These are phyloP conservation scores for Prunus armeniaca DNA, from an alignment of 306 rosid species.

Conservation along the genomic window DNA sequence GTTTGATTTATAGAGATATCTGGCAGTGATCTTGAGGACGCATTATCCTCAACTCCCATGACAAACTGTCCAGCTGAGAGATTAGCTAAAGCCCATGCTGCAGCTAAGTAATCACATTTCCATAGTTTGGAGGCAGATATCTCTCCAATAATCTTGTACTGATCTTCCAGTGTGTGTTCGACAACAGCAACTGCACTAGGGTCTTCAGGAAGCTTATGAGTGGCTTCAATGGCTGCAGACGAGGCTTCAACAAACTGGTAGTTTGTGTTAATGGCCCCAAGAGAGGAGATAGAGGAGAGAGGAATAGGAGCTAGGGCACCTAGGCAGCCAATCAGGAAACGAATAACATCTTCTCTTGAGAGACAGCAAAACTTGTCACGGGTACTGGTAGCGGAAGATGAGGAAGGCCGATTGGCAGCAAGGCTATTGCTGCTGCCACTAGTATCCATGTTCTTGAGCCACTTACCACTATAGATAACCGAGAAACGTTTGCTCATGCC, in stretches of 20 bases:
- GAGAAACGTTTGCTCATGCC: slow-evolving; percentile 99
- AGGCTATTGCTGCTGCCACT: slow-evolving; percentile 57
- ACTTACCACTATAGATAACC: slow-evolving; percentile 76
- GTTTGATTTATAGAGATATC: slow-evolving; percentile 35
- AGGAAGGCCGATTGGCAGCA: slow-evolving; percentile 43
- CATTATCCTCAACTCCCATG: slow-evolving; percentile 95
- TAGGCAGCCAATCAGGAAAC: slow-evolving; percentile 91
- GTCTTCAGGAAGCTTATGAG: slow-evolving; percentile 60
- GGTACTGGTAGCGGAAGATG: slow-evolving; percentile 40
- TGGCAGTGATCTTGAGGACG: slow-evolving; percentile 38
- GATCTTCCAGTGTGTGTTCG: slow-evolving; percentile 48
- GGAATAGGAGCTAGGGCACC: slow-evolving; percentile 98
- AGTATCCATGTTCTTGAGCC: slow-evolving; percentile 78
- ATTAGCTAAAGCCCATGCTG: slow-evolving; percentile 94
- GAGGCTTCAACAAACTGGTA: slow-evolving; percentile 66
- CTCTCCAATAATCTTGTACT: slow-evolving; percentile 80
- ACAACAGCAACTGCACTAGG: slow-evolving; percentile 77
- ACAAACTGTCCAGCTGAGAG: slow-evolving; percentile 93
- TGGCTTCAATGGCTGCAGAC: slow-evolving; percentile 58
- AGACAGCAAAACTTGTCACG: slow-evolving; percentile 79
- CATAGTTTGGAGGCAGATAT: slow-evolving; percentile 88
- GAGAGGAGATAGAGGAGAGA: slow-evolving; percentile 73
- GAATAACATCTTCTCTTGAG: slow-evolving; percentile 95
- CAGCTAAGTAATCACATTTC: slow-evolving; percentile 86
- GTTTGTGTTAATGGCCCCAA: slow-evolving; percentile 74